A percentile compares a stretch with the other conserved stretches of the same genome.
These are phyloP conservation scores for Aschersonia sp. DNA, from an alignment of 2,329 filamentous ascomycete genomes.

Conservation along the genomic window DNA sequence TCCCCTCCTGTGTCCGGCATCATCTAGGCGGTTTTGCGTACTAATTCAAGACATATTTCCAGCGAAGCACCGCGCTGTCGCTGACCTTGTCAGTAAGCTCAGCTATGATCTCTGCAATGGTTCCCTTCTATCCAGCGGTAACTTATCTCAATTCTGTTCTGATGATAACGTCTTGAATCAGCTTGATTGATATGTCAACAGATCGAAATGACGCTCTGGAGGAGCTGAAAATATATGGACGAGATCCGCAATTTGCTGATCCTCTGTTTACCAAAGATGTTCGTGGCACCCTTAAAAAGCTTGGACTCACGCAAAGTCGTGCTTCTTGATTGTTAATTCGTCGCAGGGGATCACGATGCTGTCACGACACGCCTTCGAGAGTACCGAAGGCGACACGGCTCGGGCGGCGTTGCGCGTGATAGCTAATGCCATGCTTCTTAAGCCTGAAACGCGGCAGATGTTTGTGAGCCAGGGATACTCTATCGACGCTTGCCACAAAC, in stretches of 20 bases:
- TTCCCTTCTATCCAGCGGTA: constrained; percentile 45
- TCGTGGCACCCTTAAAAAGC: constrained; percentile 11
- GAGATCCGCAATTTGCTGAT: constrained; percentile 56
- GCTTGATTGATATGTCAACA: constrained; percentile 15
- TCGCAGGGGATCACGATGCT: constrained; percentile 60
- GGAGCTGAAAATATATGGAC: constrained; percentile 52
- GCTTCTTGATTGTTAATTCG: background rate
- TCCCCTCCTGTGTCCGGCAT: constrained; percentile 3
- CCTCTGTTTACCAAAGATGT: constrained; percentile 76
- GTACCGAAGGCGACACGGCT: constrained; percentile 45
- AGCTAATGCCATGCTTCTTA: constrained; percentile 56
- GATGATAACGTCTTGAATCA: background rate
- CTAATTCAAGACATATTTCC: constrained; percentile 7
- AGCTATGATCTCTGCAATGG: constrained; percentile 45
- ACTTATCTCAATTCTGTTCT: constrained; percentile 10
- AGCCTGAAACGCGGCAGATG: constrained; percentile 26
- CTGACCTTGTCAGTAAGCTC: constrained; percentile 46
- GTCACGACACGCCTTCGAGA: constrained; percentile 58
- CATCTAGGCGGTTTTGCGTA: background rate
- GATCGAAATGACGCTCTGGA: constrained; percentile 49
- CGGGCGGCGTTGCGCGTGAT: constrained; percentile 69
- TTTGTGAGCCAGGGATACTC: constrained; percentile 32
- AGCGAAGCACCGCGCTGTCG: constrained; percentile 59
- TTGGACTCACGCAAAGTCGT: constrained; percentile 1
- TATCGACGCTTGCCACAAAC: constrained; percentile 50